phyloP scores from a whole-genome alignment of 345 rosid species.

The Arabis alpina region DNA sequence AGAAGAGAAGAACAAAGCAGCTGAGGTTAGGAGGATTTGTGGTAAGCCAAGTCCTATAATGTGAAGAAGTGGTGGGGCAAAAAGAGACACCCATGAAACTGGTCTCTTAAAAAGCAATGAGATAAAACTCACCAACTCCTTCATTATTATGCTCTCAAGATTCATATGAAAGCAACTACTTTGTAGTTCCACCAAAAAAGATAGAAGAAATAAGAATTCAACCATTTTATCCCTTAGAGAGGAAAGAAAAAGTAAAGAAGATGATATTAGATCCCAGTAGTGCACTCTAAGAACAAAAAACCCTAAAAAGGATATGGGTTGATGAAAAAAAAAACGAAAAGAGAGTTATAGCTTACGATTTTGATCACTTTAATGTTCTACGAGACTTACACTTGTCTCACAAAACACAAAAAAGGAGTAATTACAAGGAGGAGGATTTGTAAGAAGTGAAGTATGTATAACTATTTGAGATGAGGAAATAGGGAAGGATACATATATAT shows the following conservation, averaged over 20 bases:
- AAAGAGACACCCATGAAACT: slow-evolving; percentile 43
- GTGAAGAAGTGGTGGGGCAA: slow-evolving; percentile 41
- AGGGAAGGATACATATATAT: slow-evolving; percentile 4
- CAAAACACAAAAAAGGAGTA: not conserved
- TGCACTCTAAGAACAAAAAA: slow-evolving; percentile 8
- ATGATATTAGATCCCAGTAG: not conserved
- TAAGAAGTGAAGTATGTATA: not conserved
- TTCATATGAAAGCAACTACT: slow-evolving; percentile 39
- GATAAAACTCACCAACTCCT: slow-evolving; percentile 40
- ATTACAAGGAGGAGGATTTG: not conserved
- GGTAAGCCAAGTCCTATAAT: slow-evolving; percentile 45
- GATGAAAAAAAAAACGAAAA: not conserved
- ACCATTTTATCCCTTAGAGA: slow-evolving; percentile 12
- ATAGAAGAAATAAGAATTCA: slow-evolving; percentile 39
- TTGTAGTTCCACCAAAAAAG: slow-evolving; percentile 34
- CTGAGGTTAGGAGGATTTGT: slow-evolving; percentile 43
- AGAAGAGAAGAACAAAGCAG: slow-evolving; percentile 45
- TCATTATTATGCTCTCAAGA: slow-evolving; percentile 34
- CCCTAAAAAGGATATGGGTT: slow-evolving; percentile 12
- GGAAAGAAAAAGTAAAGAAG: not conserved
- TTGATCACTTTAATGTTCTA: not conserved
- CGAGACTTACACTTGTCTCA: not conserved
- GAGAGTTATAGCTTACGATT: not conserved
- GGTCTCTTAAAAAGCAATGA: slow-evolving; percentile 45
- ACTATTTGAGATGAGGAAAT: slow-evolving; percentile 2